Evolutionary conservation across 257 asterid species (phyloP).

Genomic region (Solanum stenotomum): DNA sequence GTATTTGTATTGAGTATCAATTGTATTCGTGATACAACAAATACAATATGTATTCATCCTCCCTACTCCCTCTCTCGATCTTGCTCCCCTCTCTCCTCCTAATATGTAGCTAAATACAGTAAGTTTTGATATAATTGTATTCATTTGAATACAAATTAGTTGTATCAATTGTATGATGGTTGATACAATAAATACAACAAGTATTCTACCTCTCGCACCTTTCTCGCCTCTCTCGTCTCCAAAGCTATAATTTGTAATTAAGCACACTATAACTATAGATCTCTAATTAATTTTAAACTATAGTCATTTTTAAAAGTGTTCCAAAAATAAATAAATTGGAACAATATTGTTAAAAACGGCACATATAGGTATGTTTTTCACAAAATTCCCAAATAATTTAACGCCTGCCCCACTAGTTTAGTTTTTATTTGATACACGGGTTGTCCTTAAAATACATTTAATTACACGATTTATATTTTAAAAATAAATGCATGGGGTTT

Average conservation of each 20-base stretch:
- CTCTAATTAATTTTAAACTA: not conserved
- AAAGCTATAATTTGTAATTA: not conserved
- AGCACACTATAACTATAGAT: not conserved
- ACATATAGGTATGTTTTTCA: not conserved
- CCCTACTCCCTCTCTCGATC: not conserved
- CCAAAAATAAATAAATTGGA: no score
- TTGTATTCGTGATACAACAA: not conserved
- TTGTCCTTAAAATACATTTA: not conserved
- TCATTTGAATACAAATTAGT: not conserved
- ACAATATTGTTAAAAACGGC: not conserved
- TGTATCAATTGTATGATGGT: not conserved
- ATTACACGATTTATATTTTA: not conserved
- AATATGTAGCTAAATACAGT: not conserved
- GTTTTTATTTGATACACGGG: not conserved
- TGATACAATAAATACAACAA: not conserved
- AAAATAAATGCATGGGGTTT: no score
- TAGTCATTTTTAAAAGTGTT: not conserved
- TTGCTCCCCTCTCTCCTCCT: not conserved
- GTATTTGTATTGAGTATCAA: not conserved
- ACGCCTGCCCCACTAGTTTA: not conserved
- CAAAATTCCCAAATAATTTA: not conserved
- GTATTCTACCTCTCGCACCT: not conserved
- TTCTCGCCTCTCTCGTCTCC: not conserved
- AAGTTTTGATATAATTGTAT: not conserved
- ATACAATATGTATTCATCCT: not conserved